Evolutionary conservation across 345 rosid genomes (phyloP).

Genomic region (Dipteronia sinensis): DNA sequence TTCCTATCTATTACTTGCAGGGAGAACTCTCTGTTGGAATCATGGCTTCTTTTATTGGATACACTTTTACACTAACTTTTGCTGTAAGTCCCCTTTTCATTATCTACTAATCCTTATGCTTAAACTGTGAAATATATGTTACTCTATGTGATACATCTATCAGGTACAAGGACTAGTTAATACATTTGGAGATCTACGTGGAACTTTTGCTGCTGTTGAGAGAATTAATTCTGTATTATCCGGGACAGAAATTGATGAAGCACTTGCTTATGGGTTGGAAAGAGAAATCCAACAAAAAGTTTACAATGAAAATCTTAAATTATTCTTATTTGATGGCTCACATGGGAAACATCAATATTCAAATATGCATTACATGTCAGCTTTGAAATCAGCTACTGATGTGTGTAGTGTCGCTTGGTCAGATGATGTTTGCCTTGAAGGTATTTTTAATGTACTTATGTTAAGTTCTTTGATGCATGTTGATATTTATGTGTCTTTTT

Average conservation of each 20-base stretch:
- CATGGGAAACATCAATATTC: conserved; percentile 41
- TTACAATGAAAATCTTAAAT: conserved; percentile 52
- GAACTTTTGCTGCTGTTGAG: conserved; percentile 82
- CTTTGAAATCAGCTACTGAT: conserved; percentile 57
- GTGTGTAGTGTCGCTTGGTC: conserved; percentile 73
- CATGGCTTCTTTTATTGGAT: conserved; percentile 92
- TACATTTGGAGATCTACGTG: conserved; percentile 96
- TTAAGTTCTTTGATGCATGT: background rate
- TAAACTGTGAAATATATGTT: conserved; percentile 15
- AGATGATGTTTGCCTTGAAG: conserved; percentile 85
- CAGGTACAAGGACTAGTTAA: conserved; percentile 98
- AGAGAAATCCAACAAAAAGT: conserved; percentile 67
- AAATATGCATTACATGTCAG: conserved; percentile 68
- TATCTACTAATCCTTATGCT: conserved; percentile 14
- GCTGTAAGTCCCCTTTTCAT: conserved; percentile 58
- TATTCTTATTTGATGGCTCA: conserved; percentile 57
- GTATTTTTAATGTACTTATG: conserved; percentile 37
- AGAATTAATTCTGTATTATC: conserved; percentile 84
- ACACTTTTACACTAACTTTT: conserved; percentile 92
- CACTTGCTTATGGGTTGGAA: conserved; percentile 90
- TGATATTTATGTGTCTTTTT: conserved; percentile 4
- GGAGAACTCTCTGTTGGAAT: conserved; percentile 91
- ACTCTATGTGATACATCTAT: conserved; percentile 17
- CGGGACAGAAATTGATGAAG: conserved; percentile 75
- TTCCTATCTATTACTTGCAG: conserved; percentile 44